Evolutionary conservation across 352 stramenopile species (phyloP), one percentile per base, ranked within the genome.

Genomic region (Blastocystis sp.): DNA sequence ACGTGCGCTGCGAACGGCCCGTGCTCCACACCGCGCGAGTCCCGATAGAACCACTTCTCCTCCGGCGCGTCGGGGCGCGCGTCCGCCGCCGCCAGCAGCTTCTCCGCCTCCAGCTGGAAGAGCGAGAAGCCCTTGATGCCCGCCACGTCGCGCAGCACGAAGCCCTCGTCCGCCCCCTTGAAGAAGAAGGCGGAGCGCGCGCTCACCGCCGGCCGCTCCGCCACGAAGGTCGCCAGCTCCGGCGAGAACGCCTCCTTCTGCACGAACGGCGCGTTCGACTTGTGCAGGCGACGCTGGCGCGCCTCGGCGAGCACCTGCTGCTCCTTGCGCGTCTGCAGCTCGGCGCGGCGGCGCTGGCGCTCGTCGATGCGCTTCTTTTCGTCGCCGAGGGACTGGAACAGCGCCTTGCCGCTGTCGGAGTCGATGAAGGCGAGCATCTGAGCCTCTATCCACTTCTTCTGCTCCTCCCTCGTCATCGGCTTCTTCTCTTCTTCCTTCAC

Each of bases 1-100:
- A 59, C 69, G 74, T 59, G 65, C 28, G 34, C 45, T 14, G 59
- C 17, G 17, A 69, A 84, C n/a, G 74, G 74, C 9, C 74, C 74
- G 7, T 63, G 48, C 40, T 84, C 54, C 6, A 68, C 54, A 3
- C 74, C 54, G 1, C 66, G 74, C 59, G 60, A 24, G n/a, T 84
- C 74, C 1, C 68, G 57, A 52, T 52, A 84, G 24, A 14, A 42
- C 74, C 74, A 84, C 52, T 19, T 17, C 28, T 84, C 74, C 28
- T 84, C 74, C 14, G 17, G 7, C 21, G 17, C 52, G 6, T 66
- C 57, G 3, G 14, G 24, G 3, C 17, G n/a, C 21, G 14, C 14
- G 11, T 40, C n/a, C 38, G 69, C 24, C 54, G 24, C 34, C 48
- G 38, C 28, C 66, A 76, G 4, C 7, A 76, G 0, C 48, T 57